A percentile compares a stretch with the other conserved stretches of the same genome.
Conservation (phyloP, 2,329 filamentous ascomycete species). For the Arthrobotrys sinensis region DNA sequence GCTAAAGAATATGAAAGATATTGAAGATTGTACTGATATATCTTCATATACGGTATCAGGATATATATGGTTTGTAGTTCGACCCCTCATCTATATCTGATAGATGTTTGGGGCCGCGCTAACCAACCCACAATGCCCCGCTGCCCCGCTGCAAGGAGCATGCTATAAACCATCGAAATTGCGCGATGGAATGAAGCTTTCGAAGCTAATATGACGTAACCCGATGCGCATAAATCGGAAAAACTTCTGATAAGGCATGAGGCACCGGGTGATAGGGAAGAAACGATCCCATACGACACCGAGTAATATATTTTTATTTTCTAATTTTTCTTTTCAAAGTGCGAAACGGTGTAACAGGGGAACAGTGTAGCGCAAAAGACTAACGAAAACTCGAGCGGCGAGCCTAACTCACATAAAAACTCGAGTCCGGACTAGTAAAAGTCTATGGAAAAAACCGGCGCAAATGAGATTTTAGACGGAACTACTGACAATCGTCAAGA, state of each 20-base stretch:
- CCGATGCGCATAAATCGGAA: constrained; percentile 19
- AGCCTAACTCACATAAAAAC: constrained; percentile 19
- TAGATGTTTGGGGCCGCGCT: constrained; percentile 4
- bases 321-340: neutral
- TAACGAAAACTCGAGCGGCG: constrained; percentile 18
- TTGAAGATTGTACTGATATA: neutral
- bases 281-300: neutral
- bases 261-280: neutral
- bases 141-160: constrained; percentile 13
- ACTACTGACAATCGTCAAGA: constrained; percentile 16
- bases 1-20: neutral
- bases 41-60: neutral
- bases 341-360: neutral
- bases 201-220: constrained; percentile 26
- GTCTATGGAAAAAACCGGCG: constrained; percentile 10
- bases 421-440: constrained; percentile 14
- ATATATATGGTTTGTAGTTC: neutral
- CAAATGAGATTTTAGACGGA: constrained; percentile 15
- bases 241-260: constrained; percentile 11
- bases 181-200: constrained; percentile 18
- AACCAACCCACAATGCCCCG: neutral
- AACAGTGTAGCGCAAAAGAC: neutral
- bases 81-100: constrained; percentile 15
- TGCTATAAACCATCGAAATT: constrained; percentile 26
- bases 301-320: neutral